Conservation (phyloP, 2,329 filamentous ascomycete species). For the Emmonsia crescens region DNA sequence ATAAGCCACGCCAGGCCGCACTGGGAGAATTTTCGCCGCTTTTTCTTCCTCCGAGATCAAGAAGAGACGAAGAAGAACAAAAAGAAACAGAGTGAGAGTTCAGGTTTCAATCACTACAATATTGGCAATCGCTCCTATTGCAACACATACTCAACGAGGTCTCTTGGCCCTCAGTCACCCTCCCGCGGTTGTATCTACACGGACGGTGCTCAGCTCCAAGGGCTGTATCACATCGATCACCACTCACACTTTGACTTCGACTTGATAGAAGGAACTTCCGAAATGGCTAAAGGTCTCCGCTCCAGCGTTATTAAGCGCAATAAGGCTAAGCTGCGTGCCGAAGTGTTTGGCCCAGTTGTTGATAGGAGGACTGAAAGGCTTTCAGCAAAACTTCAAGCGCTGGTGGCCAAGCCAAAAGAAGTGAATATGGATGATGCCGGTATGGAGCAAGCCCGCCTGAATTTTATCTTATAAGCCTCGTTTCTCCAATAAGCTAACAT, state of each 20-base stretch:
- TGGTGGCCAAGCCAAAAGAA: constrained; percentile 57
- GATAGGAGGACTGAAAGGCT: constrained; percentile 69
- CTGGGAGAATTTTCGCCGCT: not conserved
- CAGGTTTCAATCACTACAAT: not conserved
- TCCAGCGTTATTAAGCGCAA: constrained; percentile 73
- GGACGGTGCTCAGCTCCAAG: no score
- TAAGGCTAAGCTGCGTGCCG: constrained; percentile 65
- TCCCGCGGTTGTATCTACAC: not conserved
- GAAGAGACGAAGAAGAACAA: not conserved
- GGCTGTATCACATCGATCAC: no score
- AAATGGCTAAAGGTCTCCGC: constrained; percentile 80
- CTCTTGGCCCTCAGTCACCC: not conserved
- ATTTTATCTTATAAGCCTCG: constrained; percentile 10
- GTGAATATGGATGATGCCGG: constrained; percentile 34
- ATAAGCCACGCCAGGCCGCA: not conserved
- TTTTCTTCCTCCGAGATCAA: not conserved
- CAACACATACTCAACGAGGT: not conserved
- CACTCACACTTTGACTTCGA: not conserved
- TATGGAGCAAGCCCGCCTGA: constrained; percentile 15
- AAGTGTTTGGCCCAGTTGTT: constrained; percentile 76
- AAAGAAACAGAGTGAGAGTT: not conserved
- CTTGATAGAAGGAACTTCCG: constrained; percentile 16
- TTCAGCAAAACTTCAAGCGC: constrained; percentile 71
- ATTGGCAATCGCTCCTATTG: not conserved
- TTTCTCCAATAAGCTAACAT: constrained; percentile 7